Evolutionary conservation across 768 basidiomycete species (phyloP), one percentile per base, ranked within the genome.

Genomic region (Cystobasidium tubakii): DNA sequence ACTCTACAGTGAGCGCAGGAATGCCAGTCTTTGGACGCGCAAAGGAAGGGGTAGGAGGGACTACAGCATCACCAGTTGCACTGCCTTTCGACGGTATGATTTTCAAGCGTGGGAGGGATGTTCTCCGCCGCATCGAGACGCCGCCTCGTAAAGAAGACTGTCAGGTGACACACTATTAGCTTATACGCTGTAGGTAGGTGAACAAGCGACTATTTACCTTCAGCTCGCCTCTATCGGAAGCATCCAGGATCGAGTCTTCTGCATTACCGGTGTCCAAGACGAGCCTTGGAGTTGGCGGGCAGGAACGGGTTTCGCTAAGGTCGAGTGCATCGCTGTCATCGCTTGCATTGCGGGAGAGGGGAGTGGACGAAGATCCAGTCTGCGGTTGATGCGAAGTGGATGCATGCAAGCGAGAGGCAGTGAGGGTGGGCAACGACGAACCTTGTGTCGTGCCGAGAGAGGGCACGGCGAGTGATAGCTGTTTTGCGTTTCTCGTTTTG

Each of bases 401-500:
- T 15, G 23, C 7, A 6, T 31, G 57, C 57, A 60, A 21, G 27
- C 27, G 29, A 60, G 57, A 60, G 57, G 23, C 57, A 60, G 57
- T 29, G 17, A 23, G 15, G 12, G 17, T 27, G 12, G 57, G 1
- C 19, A 2, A 6, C n/a, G 3, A 62, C 43, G 7, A 67, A 42
- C 1, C 17, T 21, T 7, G 25, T 13, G 29, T 25, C 7, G 7
- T 39, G 21, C 17, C 43, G 7, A n/a, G 25, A 46, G 54, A 66
- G 13, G 78, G 77, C 4, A 79, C 79, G 54, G 75, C 66, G 43
- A 79, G 77, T 21, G 77, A 78, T n/a, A 79, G 76, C 10, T 72
- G 62, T 66, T 79, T 79, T 65, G 76, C 77, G 73, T 78, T 78
- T 15, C 76, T 73, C 27, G 62, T 57, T 23, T 46, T 65, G 23